Evolutionary conservation across 305 asterid genomes (phyloP).

Genomic region (Solanum hybrid): DNA sequence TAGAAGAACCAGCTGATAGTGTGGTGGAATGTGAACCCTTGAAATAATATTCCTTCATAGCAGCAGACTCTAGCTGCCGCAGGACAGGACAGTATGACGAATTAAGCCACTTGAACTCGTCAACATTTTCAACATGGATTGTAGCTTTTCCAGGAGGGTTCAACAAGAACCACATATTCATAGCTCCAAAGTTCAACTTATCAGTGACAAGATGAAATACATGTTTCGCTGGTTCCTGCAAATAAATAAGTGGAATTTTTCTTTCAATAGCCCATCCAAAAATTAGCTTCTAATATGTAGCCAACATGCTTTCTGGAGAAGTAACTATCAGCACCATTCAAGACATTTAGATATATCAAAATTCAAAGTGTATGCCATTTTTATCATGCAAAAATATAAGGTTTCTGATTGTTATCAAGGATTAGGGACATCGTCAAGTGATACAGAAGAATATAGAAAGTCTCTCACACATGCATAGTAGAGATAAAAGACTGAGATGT

Average conservation of each 20-base stretch:
- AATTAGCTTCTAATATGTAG: not conserved
- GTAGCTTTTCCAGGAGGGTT: constrained; percentile 98
- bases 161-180: constrained; percentile 98
- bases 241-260: constrained; percentile 5
- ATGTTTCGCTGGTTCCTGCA: constrained; percentile 89
- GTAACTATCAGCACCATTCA: not conserved
- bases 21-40: constrained; percentile 89
- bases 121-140: constrained; percentile 88
- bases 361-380: not conserved
- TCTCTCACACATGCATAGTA: not conserved
- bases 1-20: constrained; percentile 76
- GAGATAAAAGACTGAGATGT: not conserved
- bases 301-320: not conserved
- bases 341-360: not conserved
- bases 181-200: constrained; percentile 95
- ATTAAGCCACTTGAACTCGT: constrained; percentile 94
- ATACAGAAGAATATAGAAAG: not conserved
- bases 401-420: not conserved
- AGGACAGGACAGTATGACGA: constrained; percentile 91
- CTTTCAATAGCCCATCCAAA: not conserved
- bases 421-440: not conserved
- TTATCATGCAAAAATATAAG: not conserved
- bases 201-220: constrained; percentile 96
- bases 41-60: constrained; percentile 95
- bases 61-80: constrained; percentile 87